Evolutionary conservation across 257 asterid species (phyloP).

Genomic region (Buddleja alternifolia): DNA sequence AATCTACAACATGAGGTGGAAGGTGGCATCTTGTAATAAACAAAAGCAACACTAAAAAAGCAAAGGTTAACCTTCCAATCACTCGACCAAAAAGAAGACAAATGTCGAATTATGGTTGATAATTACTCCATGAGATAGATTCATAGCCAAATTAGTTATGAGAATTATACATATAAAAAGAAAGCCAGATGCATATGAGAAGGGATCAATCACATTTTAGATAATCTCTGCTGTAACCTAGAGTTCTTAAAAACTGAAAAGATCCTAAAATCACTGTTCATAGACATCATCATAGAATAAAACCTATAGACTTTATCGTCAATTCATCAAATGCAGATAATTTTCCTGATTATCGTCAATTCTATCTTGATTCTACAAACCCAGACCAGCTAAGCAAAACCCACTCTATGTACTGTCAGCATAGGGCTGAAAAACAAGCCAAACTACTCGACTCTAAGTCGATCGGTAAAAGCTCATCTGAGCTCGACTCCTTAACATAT

Average conservation of each 20-base stretch:
- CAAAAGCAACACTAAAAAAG: slow-evolving; percentile 8
- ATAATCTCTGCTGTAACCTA: background rate
- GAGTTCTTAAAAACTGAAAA: background rate
- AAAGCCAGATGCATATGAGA: background rate
- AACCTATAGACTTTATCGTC: background rate
- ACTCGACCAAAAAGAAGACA: slow-evolving; percentile 17
- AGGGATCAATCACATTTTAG: background rate
- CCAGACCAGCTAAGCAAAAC: background rate
- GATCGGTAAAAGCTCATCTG: no score
- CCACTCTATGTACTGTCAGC: background rate
- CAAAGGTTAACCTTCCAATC: slow-evolving; percentile 7
- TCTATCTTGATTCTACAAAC: slow-evolving; percentile 11
- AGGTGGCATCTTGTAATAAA: background rate
- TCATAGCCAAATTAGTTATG: background rate
- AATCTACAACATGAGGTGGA: background rate
- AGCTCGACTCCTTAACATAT: no score
- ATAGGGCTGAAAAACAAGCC: no score
- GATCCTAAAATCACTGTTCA: background rate
- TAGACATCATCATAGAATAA: background rate
- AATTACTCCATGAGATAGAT: background rate
- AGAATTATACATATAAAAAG: background rate
- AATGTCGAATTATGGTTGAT: background rate
- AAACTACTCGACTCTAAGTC: no score
- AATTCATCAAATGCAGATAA: slow-evolving; percentile 9
- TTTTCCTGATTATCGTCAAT: slow-evolving; percentile 3